Evolutionary conservation across 2,329 filamentous ascomycete species (phyloP), one percentile per base, ranked within the genome.

Genomic region (Coniochaeta prunicola): DNA sequence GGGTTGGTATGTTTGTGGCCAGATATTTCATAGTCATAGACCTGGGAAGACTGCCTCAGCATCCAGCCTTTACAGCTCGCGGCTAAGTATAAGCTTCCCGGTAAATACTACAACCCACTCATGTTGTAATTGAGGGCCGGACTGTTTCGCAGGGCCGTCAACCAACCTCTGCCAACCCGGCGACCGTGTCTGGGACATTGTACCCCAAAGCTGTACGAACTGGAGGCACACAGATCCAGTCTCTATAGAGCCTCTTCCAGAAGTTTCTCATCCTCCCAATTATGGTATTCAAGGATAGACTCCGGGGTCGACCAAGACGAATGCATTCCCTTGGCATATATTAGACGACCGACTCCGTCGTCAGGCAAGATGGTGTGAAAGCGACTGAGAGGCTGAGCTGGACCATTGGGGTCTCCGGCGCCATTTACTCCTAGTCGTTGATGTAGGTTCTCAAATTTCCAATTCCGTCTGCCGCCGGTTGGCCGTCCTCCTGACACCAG

Each of bases 401-500:
- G n/a, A n/a, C n/a, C n/a, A n/a, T n/a, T n/a, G n/a, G n/a, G n/a
- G n/a, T n/a, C n/a, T 45, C 5, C 19, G 24, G 19, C 38, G 19
- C n/a, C 9, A n/a, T n/a, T n/a, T n/a, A n/a, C 3, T 45, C 19
- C n/a, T 2, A 45, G 40, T 2, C n/a, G 17, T 24, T 12, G 40
- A 21, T 3, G 40, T 24, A 45, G 8, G 8, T 45, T 4, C 6
- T 55, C 53, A 55, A 24, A 36, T n/a, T n/a, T 57, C 54, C 34
- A 38, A 26, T 33, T 57, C 34, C 13, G 13, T 13, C 36, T 24
- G 30, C 61, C 83, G 81, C 62, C 76, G 77, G 65, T 57, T 64
- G 71, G 92, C 89, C 56, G 77, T 77, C 66, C 88, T 81, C 68
- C 84, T 79, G 2, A 93, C 77, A 9, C 77, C 77, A 58, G 83